Evolutionary conservation across 129 eudicot genomes (phyloP), one percentile per base, ranked within the genome.

Genomic region (Centaurea solstitialis): DNA sequence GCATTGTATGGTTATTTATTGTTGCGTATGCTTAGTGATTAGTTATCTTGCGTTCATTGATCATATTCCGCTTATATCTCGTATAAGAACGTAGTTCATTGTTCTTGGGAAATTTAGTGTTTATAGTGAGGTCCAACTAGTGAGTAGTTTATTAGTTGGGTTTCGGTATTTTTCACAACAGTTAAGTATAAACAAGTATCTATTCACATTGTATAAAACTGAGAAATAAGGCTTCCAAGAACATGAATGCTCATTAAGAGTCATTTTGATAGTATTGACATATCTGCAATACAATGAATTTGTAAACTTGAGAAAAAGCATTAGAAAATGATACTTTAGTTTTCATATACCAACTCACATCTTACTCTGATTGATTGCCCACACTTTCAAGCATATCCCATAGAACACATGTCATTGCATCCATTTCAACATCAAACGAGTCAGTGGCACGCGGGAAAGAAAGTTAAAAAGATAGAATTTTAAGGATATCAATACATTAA

Each of bases 301-400:
- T 21, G 28, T 43, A 24, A 47, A 23, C 10, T n/a, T 28, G 23
- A 5, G 21, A 33, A 69, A 39, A 78, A n/a, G n/a, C 18, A 7
- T 26, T 76, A 26, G 67, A 53, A 59, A 53, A 73, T 24, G 38
- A 69, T n/a, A 71, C 38, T 5, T 65, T 75, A 20, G 69, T 64
- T 53, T 41, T 77, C 75, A 61, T 28, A 82, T 33, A 15, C 67
- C 9, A 77, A 82, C 70, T 37, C 15, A 47, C 43, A 72, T 79
- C 92, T 90, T 94, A 94, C 97, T 85, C 97, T 41, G 99, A 94
- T 79, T 94, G 99, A 75, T 92, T 97, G 70, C 99, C 99, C 81
- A 94, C 99, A 85, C 99, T 92, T 88, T 94, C 99, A 83, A 94
- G 97, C 22, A 97, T 94, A 62, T 85, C 94, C 99, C 99, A 94